Conservation (phyloP, 371 early-diverging fungal genomes). For the Circinella minor region DNA sequence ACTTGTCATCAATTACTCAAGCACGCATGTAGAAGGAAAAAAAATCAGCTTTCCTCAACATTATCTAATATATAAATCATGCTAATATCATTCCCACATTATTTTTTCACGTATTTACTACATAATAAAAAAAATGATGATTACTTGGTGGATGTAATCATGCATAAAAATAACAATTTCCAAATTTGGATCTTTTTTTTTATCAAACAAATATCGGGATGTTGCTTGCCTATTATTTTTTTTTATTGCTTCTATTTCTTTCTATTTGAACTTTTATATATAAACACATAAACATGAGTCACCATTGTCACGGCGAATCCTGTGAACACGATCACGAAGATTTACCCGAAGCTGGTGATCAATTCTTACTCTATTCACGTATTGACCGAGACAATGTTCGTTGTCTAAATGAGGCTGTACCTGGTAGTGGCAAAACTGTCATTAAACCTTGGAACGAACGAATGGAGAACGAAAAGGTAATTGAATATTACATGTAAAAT, state of each 20-base stretch:
- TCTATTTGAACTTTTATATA: neutral
- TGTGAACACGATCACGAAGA: constrained; percentile 84
- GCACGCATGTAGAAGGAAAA: too few relatives aligned
- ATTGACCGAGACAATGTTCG: constrained; percentile 82
- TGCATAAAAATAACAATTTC: too few relatives aligned
- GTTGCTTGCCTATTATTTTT: too few relatives aligned
- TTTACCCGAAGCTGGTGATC: constrained; percentile 67
- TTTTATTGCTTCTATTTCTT: neutral
- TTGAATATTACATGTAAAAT: neutral
- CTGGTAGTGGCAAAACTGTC: constrained; percentile 71
- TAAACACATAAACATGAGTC: constrained; percentile 22
- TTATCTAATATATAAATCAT: too few relatives aligned
- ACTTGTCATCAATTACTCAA: too few relatives aligned
- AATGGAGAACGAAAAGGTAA: constrained; percentile 67
- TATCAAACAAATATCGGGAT: too few relatives aligned
- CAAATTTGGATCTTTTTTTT: too few relatives aligned
- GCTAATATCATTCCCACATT: too few relatives aligned
- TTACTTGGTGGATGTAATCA: too few relatives aligned
- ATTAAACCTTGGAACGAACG: constrained; percentile 90
- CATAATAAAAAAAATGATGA: too few relatives aligned
- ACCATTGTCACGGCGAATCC: constrained; percentile 57
- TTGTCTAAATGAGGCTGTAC: constrained; percentile 80
- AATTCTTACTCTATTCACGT: constrained; percentile 79
- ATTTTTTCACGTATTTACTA: too few relatives aligned
- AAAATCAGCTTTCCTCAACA: too few relatives aligned